Base-by-base conservation (phyloP, 306 rosid species). In the Dalbergia oliveri region DNA sequence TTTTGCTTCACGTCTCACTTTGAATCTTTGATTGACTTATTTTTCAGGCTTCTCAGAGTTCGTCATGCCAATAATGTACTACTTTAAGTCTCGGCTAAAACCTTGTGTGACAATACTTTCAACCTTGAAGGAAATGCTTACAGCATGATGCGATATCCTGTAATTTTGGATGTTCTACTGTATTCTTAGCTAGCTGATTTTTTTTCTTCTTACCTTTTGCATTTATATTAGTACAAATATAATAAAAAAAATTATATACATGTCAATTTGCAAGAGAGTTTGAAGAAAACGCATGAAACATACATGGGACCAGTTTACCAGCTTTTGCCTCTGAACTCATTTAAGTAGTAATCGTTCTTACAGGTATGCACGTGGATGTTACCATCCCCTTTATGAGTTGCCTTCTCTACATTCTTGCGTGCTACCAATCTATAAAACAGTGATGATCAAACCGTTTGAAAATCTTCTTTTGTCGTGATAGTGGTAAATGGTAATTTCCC, bases 31-130 rank as follows among this genome's bases (percentile, higher is more conserved):
- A 71, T 71, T 19, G n/a, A 50, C 39, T 76, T 60, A n/a, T 76
- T 69, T 75, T 68, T 85, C 93, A 90, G 94, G 88, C 47, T 75
- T 84, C 77, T 45, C 51, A 57, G 83, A 83, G 82, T 82, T 85
- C 59, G 15, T 53, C 79, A 66, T 19, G 85, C 54, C 71, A 53
- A 47, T 57, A 82, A 33, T 85, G 85, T 82, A 64, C 79, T 15
- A 73, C 62, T 54, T 45, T 56, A 51, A 66, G 76, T 77, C 66
- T 33, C 65, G 59, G 84, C 82, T 79, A 47, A 82, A 70, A 77
- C 76, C 39, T 73, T 72, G 51, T 16, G 37, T n/a, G 15, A 14
- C 34, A 41, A 68, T 54, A 82, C 87, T 50, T 26, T 73, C 61
- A 33, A 73, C 70, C 82, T 84, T 37, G 66, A 65, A 60, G 82